Conservation (phyloP, 805 yeast species). For the Nakazawaea wickerhamii region DNA sequence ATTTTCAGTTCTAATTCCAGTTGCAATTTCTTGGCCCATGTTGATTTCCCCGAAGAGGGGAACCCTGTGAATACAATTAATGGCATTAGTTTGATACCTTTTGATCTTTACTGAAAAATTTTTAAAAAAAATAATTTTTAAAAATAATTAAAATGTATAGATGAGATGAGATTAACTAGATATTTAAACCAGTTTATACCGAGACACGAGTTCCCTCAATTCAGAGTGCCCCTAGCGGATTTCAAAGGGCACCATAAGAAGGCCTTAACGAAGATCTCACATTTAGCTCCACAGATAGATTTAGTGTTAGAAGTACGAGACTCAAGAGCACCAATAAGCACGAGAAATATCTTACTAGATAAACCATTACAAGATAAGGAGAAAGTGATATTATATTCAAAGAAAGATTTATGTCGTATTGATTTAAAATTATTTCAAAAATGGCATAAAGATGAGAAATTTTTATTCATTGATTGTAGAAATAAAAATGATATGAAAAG, state of each 20-base stretch:
- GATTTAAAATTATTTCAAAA: constrained; percentile 30
- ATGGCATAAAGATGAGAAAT: constrained; percentile 48
- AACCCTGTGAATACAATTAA: constrained; percentile 76
- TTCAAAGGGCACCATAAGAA: constrained; percentile 89
- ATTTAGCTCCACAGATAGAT: constrained; percentile 74
- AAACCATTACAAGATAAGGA: constrained; percentile 49
- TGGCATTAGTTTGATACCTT: constrained; percentile 55
- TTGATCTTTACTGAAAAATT: background rate
- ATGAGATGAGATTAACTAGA: constrained; percentile 2
- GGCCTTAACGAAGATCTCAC: constrained; percentile 64
- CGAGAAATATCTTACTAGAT: constrained; percentile 77
- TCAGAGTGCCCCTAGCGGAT: constrained; percentile 64
- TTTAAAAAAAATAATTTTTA: background rate
- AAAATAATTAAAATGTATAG: too few species aligned
- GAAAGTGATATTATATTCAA: constrained; percentile 69
- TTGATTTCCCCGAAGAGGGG: constrained; percentile 82
- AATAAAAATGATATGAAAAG: constrained; percentile 41
- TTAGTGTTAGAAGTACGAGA: constrained; percentile 82
- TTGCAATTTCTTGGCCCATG: constrained; percentile 57
- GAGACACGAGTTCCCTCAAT: constrained; percentile 65
- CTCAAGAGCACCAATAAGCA: constrained; percentile 80
- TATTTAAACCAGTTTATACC: constrained; percentile 46
- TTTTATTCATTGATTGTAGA: constrained; percentile 55
- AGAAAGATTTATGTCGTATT: constrained; percentile 56
- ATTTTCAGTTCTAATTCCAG: constrained; percentile 42